Conservation (phyloP, 2,329 filamentous ascomycete species). For the Monosporascus sp. region DNA sequence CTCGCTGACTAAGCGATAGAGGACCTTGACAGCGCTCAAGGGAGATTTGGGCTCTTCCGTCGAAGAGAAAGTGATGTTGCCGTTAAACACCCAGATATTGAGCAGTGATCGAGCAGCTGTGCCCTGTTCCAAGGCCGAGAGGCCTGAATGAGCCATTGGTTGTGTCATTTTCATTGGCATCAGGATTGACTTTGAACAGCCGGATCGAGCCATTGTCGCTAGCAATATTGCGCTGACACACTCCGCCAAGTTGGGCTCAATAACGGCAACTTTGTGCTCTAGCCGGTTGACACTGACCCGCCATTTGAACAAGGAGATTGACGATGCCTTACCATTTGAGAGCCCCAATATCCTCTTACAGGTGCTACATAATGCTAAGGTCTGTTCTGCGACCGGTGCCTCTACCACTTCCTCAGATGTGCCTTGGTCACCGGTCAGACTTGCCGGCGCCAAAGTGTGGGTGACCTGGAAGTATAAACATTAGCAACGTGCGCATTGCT, state of each 20-base stretch:
- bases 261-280: conserved; percentile 5
- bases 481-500: conserved; percentile 5
- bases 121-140: background rate
- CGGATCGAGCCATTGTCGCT: conserved; percentile 51
- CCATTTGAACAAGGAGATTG: conserved; percentile 55
- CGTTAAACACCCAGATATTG: conserved; percentile 53
- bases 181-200: conserved; percentile 52
- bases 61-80: conserved; percentile 48
- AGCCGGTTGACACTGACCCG: conserved; percentile 39
- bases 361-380: conserved; percentile 36
- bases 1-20: conserved; percentile 41
- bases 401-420: background rate
- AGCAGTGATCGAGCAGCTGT: conserved; percentile 25
- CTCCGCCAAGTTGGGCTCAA: conserved; percentile 37
- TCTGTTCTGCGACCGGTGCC: background rate
- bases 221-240: conserved; percentile 50
- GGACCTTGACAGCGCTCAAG: conserved; percentile 45
- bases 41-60: conserved; percentile 25
- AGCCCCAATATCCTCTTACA: conserved; percentile 46
- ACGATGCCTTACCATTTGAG: conserved; percentile 38
- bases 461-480: conserved; percentile 5
- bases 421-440: conserved; percentile 5
- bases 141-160: background rate
- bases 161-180: conserved; percentile 30
- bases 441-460: background rate